phyloP scores from a whole-genome alignment of 768 basidiomycete genomes.

The Macrocybe gigantea region DNA sequence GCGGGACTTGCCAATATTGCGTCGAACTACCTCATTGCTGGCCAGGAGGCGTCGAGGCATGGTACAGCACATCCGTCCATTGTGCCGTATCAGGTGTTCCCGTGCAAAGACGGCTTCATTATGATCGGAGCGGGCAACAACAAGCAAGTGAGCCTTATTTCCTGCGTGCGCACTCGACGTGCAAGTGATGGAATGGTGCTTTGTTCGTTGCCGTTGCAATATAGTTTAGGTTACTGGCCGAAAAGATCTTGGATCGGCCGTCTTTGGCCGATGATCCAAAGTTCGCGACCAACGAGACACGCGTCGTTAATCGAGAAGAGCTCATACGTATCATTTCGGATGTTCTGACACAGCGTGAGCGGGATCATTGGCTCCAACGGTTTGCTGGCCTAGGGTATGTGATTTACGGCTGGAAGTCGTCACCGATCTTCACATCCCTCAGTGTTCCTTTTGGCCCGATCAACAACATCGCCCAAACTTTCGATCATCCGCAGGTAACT shows the following conservation, averaged over 20 bases:
- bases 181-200: neutral
- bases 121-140: slow-evolving; percentile 96
- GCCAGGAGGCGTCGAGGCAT: slow-evolving; percentile 74
- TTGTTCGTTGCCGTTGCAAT: neutral
- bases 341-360: slow-evolving; percentile 47
- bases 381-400: slow-evolving; percentile 76
- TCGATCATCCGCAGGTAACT: slow-evolving; percentile 70
- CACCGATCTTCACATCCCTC: neutral
- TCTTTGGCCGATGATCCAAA: slow-evolving; percentile 53
- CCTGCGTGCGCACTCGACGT: too few species aligned
- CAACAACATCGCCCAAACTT: slow-evolving; percentile 86
- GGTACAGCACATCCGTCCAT: slow-evolving; percentile 95
- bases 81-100: slow-evolving; percentile 89
- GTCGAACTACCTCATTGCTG: slow-evolving; percentile 87
- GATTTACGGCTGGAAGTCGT: neutral
- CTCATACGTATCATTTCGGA: slow-evolving; percentile 65
- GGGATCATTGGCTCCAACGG: slow-evolving; percentile 69
- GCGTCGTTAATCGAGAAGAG: slow-evolving; percentile 71
- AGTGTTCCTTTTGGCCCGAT: slow-evolving; percentile 89
- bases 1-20: slow-evolving; percentile 91
- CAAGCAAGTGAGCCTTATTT: slow-evolving; percentile 49
- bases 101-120: slow-evolving; percentile 80
- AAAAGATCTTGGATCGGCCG: slow-evolving; percentile 55
- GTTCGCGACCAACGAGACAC: slow-evolving; percentile 68
- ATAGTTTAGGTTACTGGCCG: slow-evolving; percentile 67